Evolutionary conservation across 169 alveolate species (phyloP).

Genomic region (Plasmodium malariae): DNA sequence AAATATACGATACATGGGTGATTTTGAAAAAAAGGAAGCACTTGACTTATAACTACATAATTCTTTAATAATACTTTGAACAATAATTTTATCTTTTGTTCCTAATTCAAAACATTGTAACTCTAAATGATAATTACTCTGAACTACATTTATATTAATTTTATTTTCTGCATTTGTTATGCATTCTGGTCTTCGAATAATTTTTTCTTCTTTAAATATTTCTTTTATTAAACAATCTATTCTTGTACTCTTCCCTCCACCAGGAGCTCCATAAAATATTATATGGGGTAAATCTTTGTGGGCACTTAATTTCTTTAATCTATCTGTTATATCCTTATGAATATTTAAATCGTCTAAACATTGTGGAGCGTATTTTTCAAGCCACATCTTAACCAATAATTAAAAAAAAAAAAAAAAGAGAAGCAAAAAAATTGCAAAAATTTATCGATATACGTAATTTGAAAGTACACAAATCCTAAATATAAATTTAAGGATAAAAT

Average conservation of each 20-base stretch:
- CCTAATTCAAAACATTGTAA: constrained; percentile 95
- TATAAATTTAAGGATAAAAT: too few species aligned
- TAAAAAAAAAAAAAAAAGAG: too few species aligned
- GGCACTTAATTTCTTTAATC: constrained; percentile 88
- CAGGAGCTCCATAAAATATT: constrained; percentile 98
- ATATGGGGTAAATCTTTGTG: constrained; percentile 97
- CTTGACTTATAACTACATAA: constrained; percentile 93
- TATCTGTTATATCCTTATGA: constrained; percentile 89
- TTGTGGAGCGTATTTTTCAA: constrained; percentile 95
- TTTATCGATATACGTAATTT: too few species aligned
- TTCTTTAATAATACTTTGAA: constrained; percentile 93
- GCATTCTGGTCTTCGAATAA: constrained; percentile 89
- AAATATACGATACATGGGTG: constrained; percentile 92
- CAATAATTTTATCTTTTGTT: constrained; percentile 93
- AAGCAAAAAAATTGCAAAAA: too few species aligned
- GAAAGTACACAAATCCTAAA: too few species aligned
- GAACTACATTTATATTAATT: constrained; percentile 87
- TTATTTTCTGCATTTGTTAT: constrained; percentile 84
- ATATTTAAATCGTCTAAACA: constrained; percentile 88
- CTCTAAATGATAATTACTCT: constrained; percentile 94
- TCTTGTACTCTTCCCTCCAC: constrained; percentile 98
- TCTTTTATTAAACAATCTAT: constrained; percentile 93
- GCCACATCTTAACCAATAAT: too few species aligned
- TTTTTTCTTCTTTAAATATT: constrained; percentile 92
- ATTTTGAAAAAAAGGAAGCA: constrained; percentile 86